A percentile compares a stretch with the other conserved stretches of the same genome.
Conservation (phyloP, 768 basidiomycete species). For the Mrakia gelida region DNA sequence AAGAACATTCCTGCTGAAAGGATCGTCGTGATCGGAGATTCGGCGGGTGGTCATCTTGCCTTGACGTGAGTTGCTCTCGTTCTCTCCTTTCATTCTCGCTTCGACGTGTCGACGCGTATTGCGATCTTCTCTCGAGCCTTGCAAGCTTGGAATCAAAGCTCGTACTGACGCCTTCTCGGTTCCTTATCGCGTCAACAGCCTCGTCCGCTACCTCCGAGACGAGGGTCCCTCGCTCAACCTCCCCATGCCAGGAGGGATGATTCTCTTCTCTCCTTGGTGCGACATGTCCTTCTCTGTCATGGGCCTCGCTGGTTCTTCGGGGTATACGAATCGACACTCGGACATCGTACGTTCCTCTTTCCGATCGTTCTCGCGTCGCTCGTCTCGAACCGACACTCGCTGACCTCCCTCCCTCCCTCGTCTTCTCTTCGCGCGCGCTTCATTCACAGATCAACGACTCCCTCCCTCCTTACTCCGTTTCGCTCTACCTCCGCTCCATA, state of each 20-base stretch:
- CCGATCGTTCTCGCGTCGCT: too few species aligned
- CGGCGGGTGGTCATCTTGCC: conserved; percentile 11
- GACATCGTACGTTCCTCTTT: conserved; percentile 5
- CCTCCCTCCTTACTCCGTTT: conserved; percentile 13
- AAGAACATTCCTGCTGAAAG: not conserved
- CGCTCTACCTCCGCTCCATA: conserved; percentile 12
- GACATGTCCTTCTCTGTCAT: conserved; percentile 18
- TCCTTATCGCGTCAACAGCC: not conserved
- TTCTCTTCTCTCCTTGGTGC: conserved; percentile 12
- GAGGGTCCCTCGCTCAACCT: conserved; percentile 1
- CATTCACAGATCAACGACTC: conserved; percentile 18
- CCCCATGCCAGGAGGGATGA: conserved; percentile 5
- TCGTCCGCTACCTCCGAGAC: conserved; percentile 19
- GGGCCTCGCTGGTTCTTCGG: not conserved
- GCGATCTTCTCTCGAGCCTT: too few species aligned
- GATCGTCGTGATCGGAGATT: conserved; percentile 12
- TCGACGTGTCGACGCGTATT: too few species aligned
- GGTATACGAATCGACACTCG: not conserved
- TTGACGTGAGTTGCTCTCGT: not conserved
- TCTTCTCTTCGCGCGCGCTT: too few species aligned
- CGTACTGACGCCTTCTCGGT: too few species aligned
- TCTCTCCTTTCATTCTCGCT: not conserved
- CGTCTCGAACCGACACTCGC: not conserved
- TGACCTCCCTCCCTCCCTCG: not conserved
- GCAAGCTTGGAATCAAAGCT: too few species aligned